Conservation (phyloP, 441 rosid genomes). For the Viola pubescens region DNA sequence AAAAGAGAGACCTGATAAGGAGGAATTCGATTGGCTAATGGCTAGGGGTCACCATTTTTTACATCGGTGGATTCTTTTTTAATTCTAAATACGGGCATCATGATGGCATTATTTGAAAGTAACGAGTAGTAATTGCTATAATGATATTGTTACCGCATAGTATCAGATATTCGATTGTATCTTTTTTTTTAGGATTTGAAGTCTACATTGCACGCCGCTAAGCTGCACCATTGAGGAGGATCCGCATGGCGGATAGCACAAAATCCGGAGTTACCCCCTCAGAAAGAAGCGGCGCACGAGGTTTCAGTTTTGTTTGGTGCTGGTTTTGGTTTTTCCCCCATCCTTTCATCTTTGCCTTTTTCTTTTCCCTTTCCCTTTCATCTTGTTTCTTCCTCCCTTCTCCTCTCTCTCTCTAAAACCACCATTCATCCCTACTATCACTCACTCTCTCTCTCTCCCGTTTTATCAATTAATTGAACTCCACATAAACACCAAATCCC, state of each 20-base stretch:
- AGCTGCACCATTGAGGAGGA: constrained; percentile 41
- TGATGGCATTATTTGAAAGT: too few species aligned
- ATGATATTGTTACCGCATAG: too few species aligned
- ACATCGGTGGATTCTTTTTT: too few species aligned
- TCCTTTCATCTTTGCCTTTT: too few species aligned
- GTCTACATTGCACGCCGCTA: constrained; percentile 46
- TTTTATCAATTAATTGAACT: constrained; percentile 20
- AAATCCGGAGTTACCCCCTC: constrained; percentile 41
- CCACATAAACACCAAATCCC: constrained; percentile 26
- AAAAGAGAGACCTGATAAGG: too few species aligned
- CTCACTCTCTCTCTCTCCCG: constrained; percentile 4
- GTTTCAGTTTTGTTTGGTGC: constrained; percentile 19
- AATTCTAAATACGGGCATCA: too few species aligned
- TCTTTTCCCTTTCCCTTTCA: too few species aligned
- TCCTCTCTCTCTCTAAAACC: constrained; percentile 29
- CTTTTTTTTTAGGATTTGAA: constrained; percentile 7
- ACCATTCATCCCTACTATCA: neutral
- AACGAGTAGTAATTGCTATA: too few species aligned
- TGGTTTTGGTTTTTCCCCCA: neutral
- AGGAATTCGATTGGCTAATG: too few species aligned
- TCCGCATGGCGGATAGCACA: constrained; percentile 66
- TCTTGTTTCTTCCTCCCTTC: neutral
- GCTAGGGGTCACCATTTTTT: too few species aligned
- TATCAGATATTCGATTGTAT: neutral
- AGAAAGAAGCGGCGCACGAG: constrained; percentile 52